A percentile compares a stretch with the other conserved stretches of the same genome.
Conservation (phyloP, 208 protist species). For the Crithidia bombi region DNA sequence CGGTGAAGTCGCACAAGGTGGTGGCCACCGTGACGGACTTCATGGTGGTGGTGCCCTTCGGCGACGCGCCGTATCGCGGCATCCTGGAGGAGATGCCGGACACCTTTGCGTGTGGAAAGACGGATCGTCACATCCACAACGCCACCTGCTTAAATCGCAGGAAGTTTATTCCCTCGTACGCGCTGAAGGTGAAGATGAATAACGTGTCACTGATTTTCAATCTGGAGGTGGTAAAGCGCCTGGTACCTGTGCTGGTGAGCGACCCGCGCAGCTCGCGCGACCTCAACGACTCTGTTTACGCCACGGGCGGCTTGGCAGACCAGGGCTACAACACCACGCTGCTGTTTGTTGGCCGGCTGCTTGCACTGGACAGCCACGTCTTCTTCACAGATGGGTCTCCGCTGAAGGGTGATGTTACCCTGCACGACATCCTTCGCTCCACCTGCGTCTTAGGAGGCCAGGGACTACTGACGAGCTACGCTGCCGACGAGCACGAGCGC, state of each 20-base stretch:
- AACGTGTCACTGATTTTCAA: constrained; percentile 61
- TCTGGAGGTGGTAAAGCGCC: constrained; percentile 36
- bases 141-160: constrained; percentile 59
- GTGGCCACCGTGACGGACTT: constrained; percentile 70
- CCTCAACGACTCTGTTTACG: constrained; percentile 10
- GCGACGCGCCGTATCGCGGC: constrained; percentile 78
- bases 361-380: constrained; percentile 52
- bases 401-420: constrained; percentile 25
- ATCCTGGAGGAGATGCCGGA: constrained; percentile 69
- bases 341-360: constrained; percentile 57
- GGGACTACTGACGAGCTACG: constrained; percentile 68
- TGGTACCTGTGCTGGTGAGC: constrained; percentile 15
- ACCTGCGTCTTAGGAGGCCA: constrained; percentile 73
- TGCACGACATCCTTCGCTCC: constrained; percentile 37
- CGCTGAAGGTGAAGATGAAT: constrained; percentile 72
- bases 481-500: constrained; percentile 40
- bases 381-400: constrained; percentile 78
- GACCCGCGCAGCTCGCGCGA: not conserved
- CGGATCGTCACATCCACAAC: constrained; percentile 47
- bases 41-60: constrained; percentile 81
- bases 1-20: constrained; percentile 50
- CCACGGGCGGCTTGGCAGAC: constrained; percentile 5
- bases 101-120: constrained; percentile 52
- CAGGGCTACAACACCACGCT: constrained; percentile 26
- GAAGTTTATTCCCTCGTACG: constrained; percentile 78